These are phyloP conservation scores for Penicillium crystallinum DNA, from an alignment of 495 filamentous ascomycete genomes.

Conservation along the genomic window DNA sequence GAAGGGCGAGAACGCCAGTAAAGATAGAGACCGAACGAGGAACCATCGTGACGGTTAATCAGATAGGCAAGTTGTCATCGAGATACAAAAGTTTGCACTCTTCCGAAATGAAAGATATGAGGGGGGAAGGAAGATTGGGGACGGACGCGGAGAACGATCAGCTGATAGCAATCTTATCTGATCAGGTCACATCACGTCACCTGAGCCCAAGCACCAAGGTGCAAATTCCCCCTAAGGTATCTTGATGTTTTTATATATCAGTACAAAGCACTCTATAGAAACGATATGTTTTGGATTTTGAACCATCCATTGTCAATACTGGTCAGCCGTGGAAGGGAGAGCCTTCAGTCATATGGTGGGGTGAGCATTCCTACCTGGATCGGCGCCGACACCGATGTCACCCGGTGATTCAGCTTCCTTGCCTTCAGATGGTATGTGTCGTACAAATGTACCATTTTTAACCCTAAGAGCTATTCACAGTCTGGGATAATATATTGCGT, in stretches of 20 bases:
- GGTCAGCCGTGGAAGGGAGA: neutral
- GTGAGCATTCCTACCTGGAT: neutral
- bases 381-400: neutral
- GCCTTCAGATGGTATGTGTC: neutral
- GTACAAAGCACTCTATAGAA: too few relatives aligned
- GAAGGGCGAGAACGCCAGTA: slow-evolving; percentile 2
- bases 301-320: too few relatives aligned
- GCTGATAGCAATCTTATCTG: slow-evolving; percentile 10
- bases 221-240: too few relatives aligned
- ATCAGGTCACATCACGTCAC: neutral
- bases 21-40: neutral
- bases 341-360: neutral
- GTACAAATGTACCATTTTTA: neutral
- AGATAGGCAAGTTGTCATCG: neutral
- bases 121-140: neutral
- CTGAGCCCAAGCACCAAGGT: too few relatives aligned
- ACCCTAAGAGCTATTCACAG: neutral
- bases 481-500: neutral
- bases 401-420: neutral
- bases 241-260: too few relatives aligned
- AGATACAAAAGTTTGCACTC: neutral
- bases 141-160: neutral
- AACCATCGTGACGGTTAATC: neutral
- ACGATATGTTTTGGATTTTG: too few relatives aligned
- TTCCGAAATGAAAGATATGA: neutral